phyloP scores from a whole-genome alignment of 2,329 filamentous ascomycete species.

The Spiromastix sp. region DNA sequence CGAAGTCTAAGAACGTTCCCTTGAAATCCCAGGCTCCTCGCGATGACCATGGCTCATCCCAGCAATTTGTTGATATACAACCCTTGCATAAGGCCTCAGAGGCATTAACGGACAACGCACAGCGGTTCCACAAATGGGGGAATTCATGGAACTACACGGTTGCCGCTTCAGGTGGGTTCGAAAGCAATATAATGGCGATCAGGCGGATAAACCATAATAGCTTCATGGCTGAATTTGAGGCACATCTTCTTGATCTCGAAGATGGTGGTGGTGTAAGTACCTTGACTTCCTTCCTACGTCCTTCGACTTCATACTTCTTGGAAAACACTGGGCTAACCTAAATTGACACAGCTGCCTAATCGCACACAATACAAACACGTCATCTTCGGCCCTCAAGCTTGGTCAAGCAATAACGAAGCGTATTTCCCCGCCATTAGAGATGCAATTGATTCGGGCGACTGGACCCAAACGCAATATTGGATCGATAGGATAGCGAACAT shows the following conservation, averaged over 20 bases:
- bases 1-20: constrained; percentile 41
- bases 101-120: constrained; percentile 49
- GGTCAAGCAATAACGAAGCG: constrained; percentile 58
- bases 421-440: constrained; percentile 81
- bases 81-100: constrained; percentile 54
- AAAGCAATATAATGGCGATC: constrained; percentile 56
- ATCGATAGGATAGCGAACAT: constrained; percentile 63
- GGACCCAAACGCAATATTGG: constrained; percentile 55
- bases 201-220: constrained; percentile 68
- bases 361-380: constrained; percentile 91
- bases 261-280: constrained; percentile 61
- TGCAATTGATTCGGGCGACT: constrained; percentile 61
- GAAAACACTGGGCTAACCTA: constrained; percentile 1
- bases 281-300: background rate
- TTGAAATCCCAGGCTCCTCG: constrained; percentile 16
- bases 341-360: constrained; percentile 55
- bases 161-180: constrained; percentile 62
- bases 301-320: constrained; percentile 1
- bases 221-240: constrained; percentile 72
- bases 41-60: constrained; percentile 4
- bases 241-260: constrained; percentile 66
- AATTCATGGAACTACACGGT: constrained; percentile 64
- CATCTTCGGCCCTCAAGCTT: constrained; percentile 72
- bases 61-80: constrained; percentile 41
- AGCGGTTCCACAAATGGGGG: constrained; percentile 66